Conservation (phyloP, 805 yeast species). For the Debaryomyces castellii region DNA sequence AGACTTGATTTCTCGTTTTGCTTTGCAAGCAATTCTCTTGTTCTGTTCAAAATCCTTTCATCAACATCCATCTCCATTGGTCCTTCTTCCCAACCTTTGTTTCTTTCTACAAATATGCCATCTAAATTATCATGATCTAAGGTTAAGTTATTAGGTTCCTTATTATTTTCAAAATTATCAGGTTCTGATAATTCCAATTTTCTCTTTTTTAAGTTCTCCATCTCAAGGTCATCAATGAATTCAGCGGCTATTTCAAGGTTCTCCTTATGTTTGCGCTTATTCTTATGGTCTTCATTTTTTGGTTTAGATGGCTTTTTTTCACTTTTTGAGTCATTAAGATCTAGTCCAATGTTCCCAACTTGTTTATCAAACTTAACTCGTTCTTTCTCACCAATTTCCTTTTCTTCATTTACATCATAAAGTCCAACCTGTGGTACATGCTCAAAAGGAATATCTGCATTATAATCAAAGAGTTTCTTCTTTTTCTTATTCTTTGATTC, state of each 20-base stretch:
- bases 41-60: constrained; percentile 29
- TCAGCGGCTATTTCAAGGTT: constrained; percentile 26
- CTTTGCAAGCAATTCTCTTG: constrained; percentile 30
- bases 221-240: constrained; percentile 16
- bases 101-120: constrained; percentile 11
- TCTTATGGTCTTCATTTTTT: constrained; percentile 13
- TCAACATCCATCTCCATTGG: constrained; percentile 23
- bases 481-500: constrained; percentile 52
- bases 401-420: constrained; percentile 68
- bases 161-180: not conserved
- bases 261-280: constrained; percentile 13
- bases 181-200: constrained; percentile 28
- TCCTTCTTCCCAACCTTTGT: constrained; percentile 1
- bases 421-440: constrained; percentile 64
- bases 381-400: constrained; percentile 34
- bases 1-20: constrained; percentile 35
- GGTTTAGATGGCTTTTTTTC: constrained; percentile 27
- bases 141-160: constrained; percentile 7
- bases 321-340: constrained; percentile 33
- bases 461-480: constrained; percentile 72
- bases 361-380: constrained; percentile 41
- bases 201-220: constrained; percentile 22
- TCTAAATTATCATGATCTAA: not conserved
- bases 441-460: constrained; percentile 80
- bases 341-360: constrained; percentile 47